A percentile compares a stretch with the other conserved stretches of the same genome.
Evolutionary conservation across 345 rosid genomes (phyloP).

Genomic region (Brassica napus): Da-Ae NC_063438.1:4357001-4357500

Average conservation of each 20-base stretch:
- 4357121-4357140: constrained; percentile 50
- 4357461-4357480: constrained; percentile 95
- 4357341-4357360: constrained; percentile 51
- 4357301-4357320: constrained; percentile 88
- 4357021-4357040: constrained; percentile 88
- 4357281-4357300: constrained; percentile 65
- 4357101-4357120: constrained; percentile 69
- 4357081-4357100: constrained; percentile 44
- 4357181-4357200: constrained; percentile 78
- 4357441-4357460: constrained; percentile 74
- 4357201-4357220: constrained; percentile 68
- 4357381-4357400: constrained; percentile 48
- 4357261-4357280: constrained; percentile 73
- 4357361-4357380: constrained; percentile 48
- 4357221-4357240: constrained; percentile 51
- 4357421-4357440: constrained; percentile 92
- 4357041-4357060: constrained; percentile 86
- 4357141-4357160: constrained; percentile 33
- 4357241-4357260: constrained; percentile 81
- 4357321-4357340: constrained; percentile 48
- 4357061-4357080: constrained; percentile 91
- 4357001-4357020: constrained; percentile 60
- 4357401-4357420: constrained; percentile 78
- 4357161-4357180: constrained; percentile 36
- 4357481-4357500: constrained; percentile 87